Evolutionary conservation across 805 yeast genomes (phyloP), one percentile per base, ranked within the genome.

Genomic region (Candida stauntonica): DNA sequence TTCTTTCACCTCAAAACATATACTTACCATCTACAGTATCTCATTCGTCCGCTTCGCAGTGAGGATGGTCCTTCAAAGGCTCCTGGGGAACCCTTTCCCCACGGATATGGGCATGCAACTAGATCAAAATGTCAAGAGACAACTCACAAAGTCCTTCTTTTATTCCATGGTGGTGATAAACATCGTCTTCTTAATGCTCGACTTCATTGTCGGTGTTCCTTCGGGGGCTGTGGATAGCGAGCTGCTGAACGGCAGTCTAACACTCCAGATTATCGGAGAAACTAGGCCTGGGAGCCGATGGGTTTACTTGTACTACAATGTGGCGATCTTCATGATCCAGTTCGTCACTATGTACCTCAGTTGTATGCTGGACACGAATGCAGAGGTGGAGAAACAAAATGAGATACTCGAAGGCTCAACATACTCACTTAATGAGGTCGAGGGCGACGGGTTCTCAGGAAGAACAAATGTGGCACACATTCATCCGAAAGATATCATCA

Each of bases 261-360:
- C 66, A 3, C 35, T 73, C 18, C 73, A 71, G 43, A 46, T 73
- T 15, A 66, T 74, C 17, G 81, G 81, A 0, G 79, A 75, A 40
- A 45, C 46, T 21, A 51, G 57, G 24, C 70, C 62, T 8, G 26
- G 17, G 41, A 54, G 53, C 36, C 54, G 42, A 26, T 35, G 20
- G 47, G 42, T 36, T 17, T 63, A 39, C 26, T 5, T 68, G 7
- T 32, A 52, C 14, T 36, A 61, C 37, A 70, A 71, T 47, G 9
- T 46, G 2, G n/a, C 58, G 9, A 43, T 69, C 21, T 42, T 61
- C 15, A 16, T 33, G 2, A 14, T 55, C 14, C 72, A 68, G 38
- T 47, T 50, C 28, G 28, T 58, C n/a, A 38, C 61, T 29, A 42
- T 57, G 32, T 41, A 64, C 50, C 39, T 64, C 48, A 41, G 51